These are phyloP conservation scores for Hypoxylon sp. DNA, from an alignment of 2,329 filamentous ascomycete species.

Conservation along the genomic window DNA sequence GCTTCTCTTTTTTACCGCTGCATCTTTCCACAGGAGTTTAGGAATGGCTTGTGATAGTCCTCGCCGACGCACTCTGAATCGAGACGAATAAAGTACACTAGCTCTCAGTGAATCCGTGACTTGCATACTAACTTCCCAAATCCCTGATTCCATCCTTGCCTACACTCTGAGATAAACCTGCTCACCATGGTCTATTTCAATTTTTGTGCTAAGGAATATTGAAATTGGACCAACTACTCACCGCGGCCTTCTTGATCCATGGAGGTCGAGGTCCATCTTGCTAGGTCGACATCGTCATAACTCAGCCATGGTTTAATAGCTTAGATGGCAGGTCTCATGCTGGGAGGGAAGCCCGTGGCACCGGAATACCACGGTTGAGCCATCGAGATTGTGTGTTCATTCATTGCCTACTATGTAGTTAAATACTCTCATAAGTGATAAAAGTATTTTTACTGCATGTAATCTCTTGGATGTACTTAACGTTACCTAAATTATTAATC, in stretches of 20 bases:
- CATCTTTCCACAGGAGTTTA: conserved; percentile 65
- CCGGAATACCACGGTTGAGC: neutral
- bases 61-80: conserved; percentile 56
- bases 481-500: too few relatives aligned
- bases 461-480: too few relatives aligned
- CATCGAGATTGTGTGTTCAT: neutral
- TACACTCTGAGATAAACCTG: conserved; percentile 85
- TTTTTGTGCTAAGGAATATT: conserved; percentile 84
- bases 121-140: conserved; percentile 17
- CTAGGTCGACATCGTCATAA: conserved; percentile 68
- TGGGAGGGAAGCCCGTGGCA: neutral
- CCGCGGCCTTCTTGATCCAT: conserved; percentile 70
- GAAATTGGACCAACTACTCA: conserved; percentile 73
- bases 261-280: conserved; percentile 78
- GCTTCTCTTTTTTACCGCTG: conserved; percentile 50
- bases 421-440: too few relatives aligned
- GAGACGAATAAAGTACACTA: conserved; percentile 53
- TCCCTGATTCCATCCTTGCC: conserved; percentile 65
- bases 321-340: neutral
- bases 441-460: too few relatives aligned
- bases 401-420: neutral
- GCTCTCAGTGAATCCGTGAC: conserved; percentile 26
- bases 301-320: neutral
- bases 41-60: conserved; percentile 62
- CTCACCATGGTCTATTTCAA: conserved; percentile 80